Evolutionary conservation across 371 early-diverging fungal species (phyloP).

Genomic region (Zychaea mexicana): DNA sequence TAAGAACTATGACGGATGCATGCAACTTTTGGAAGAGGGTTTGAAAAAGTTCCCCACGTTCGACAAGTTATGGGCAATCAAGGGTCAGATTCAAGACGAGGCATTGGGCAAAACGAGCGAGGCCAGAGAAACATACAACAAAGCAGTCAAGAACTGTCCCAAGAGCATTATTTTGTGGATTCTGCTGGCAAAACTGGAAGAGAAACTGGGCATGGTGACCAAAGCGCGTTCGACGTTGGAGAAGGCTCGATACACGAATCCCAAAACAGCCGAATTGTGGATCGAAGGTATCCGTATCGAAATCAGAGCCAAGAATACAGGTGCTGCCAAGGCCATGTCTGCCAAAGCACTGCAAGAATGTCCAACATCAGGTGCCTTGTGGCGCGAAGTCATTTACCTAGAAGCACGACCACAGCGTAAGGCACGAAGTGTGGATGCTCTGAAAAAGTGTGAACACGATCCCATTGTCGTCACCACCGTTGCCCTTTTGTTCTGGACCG

Average conservation of each 20-base stretch:
- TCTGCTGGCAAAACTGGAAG: slow-evolving; percentile 78
- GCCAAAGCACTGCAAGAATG: slow-evolving; percentile 93
- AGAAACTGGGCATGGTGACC: slow-evolving; percentile 68
- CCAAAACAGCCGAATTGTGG: slow-evolving; percentile 85
- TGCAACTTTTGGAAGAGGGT: slow-evolving; percentile 72
- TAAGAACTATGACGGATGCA: slow-evolving; percentile 65
- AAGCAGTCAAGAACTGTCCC: slow-evolving; percentile 81
- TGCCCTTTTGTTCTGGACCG: slow-evolving; percentile 91
- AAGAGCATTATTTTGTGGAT: slow-evolving; percentile 85
- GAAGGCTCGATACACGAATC: slow-evolving; percentile 83
- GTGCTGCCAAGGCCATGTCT: slow-evolving; percentile 78
- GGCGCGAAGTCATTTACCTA: slow-evolving; percentile 88
- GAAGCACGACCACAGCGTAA: slow-evolving; percentile 91
- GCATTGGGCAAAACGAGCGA: slow-evolving; percentile 50
- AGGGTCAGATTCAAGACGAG: slow-evolving; percentile 76
- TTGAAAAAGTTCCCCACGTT: slow-evolving; percentile 72
- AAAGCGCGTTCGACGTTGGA: slow-evolving; percentile 89
- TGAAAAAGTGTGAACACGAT: slow-evolving; percentile 90
- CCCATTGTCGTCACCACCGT: slow-evolving; percentile 80
- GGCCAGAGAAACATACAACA: slow-evolving; percentile 80
- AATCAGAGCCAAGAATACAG: slow-evolving; percentile 65
- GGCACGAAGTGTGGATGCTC: slow-evolving; percentile 86
- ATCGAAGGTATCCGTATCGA: slow-evolving; percentile 88
- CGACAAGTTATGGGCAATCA: slow-evolving; percentile 94
- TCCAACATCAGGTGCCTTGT: slow-evolving; percentile 83